Percentiles rank a stretch among this genome's conserved stretches.
Evolutionary conservation across 305 asterid genomes (phyloP).

Genomic region (Fraxinus sp.): DNA sequence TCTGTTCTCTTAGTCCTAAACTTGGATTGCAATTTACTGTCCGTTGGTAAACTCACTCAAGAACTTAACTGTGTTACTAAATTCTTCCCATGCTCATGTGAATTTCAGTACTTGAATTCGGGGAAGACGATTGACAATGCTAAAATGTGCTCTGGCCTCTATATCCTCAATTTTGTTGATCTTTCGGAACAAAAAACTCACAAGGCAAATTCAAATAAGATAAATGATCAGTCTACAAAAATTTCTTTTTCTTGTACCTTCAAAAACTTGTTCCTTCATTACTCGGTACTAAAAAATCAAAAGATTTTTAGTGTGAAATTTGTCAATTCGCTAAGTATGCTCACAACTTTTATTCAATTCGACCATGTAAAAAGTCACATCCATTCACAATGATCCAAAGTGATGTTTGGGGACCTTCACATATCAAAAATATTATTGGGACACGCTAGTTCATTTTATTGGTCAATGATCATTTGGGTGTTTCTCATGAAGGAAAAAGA

Average conservation of each 20-base stretch:
- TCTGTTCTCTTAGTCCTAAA: neutral
- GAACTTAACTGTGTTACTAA: constrained; percentile 11
- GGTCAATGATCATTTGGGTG: too few species aligned
- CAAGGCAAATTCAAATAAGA: neutral
- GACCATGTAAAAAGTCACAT: neutral
- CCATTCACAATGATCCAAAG: neutral
- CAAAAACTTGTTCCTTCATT: neutral
- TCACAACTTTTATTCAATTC: neutral
- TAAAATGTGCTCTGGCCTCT: neutral
- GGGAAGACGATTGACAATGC: neutral
- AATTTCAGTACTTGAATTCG: neutral
- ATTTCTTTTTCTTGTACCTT: neutral
- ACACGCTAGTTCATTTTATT: too few species aligned
- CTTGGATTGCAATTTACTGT: neutral
- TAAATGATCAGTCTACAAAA: neutral
- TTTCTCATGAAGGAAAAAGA: too few species aligned
- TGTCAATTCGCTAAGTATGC: neutral
- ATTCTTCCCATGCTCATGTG: neutral
- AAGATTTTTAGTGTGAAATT: neutral
- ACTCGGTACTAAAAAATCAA: neutral
- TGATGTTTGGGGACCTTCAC: neutral
- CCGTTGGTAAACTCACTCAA: neutral
- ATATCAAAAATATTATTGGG: too few species aligned
- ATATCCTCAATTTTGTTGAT: neutral
- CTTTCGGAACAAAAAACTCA: neutral